Conservation (phyloP, 371 early-diverging fungal genomes). For the Circinella minor region DNA sequence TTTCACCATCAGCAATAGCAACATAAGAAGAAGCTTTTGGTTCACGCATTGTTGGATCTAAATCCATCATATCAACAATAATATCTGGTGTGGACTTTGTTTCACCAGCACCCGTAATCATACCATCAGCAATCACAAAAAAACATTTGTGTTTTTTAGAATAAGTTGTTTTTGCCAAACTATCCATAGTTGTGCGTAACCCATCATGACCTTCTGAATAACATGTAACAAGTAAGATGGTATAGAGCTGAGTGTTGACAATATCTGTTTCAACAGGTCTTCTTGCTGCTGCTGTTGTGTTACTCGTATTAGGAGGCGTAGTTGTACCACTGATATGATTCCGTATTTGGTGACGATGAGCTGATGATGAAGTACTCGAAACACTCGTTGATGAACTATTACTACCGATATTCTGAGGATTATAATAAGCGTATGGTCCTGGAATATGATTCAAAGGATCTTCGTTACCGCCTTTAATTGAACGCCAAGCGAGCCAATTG, state of each 20-base stretch:
- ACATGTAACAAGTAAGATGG: constrained; percentile 72
- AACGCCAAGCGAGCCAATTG: constrained; percentile 57
- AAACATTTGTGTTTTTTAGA: constrained; percentile 60
- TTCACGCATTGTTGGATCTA: constrained; percentile 57
- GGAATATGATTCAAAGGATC: constrained; percentile 54
- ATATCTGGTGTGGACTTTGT: constrained; percentile 74
- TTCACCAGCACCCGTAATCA: constrained; percentile 56
- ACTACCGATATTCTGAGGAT: constrained; percentile 5
- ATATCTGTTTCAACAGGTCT: constrained; percentile 31
- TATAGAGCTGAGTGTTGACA: constrained; percentile 52
- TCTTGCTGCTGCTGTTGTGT: background rate
- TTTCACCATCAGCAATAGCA: constrained; percentile 89
- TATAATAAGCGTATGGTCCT: constrained; percentile 49
- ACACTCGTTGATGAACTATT: constrained; percentile 2
- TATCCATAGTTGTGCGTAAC: constrained; percentile 81
- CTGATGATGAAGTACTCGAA: constrained; percentile 3
- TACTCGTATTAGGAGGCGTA: background rate
- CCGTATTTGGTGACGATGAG: background rate
- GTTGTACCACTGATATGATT: constrained; percentile 4
- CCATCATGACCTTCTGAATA: constrained; percentile 84
- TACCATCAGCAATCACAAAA: constrained; percentile 51
- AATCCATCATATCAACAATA: constrained; percentile 70
- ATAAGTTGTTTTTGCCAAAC: constrained; percentile 75
- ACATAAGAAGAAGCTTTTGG: constrained; percentile 79
- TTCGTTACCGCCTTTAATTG: constrained; percentile 50